phyloP scores from a whole-genome alignment of 768 basidiomycete genomes.

The Lactarius trivialis region DNA sequence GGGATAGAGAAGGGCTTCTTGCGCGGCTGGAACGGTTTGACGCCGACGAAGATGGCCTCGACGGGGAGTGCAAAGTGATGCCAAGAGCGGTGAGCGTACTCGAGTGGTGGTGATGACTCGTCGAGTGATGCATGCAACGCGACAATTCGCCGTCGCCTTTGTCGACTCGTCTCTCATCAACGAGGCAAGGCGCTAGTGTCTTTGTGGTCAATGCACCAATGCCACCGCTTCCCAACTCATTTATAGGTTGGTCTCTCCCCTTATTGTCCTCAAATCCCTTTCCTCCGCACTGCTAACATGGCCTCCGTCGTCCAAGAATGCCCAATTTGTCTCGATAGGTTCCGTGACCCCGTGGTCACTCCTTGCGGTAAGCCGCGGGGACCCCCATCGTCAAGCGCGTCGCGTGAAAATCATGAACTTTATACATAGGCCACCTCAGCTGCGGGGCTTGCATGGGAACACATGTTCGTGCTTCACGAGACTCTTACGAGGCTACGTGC shows the following conservation, averaged over 20 bases:
- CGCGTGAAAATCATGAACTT: background rate
- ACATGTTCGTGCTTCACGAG: background rate
- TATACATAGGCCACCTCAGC: constrained; percentile 13
- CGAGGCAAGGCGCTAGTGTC: background rate
- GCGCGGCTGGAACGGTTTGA: constrained; percentile 18
- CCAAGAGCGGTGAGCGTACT: background rate
- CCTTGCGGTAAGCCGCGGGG: constrained; percentile 16
- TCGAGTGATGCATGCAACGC: background rate
- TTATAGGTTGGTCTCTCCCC: background rate
- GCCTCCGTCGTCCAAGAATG: constrained; percentile 3
- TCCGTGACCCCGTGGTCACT: constrained; percentile 9
- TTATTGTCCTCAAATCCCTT: background rate
- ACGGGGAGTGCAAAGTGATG: constrained; percentile 1
- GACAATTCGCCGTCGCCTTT: background rate
- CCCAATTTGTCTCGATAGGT: constrained; percentile 17
- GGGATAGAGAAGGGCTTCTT: constrained; percentile 16
- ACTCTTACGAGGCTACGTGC: constrained; percentile 9
- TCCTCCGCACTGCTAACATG: background rate
- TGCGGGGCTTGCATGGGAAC: constrained; percentile 8
- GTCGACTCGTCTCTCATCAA: background rate
- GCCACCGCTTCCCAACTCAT: background rate
- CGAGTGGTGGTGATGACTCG: background rate
- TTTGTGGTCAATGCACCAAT: constrained; percentile 8
- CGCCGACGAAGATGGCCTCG: constrained; percentile 16
- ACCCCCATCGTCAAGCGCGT: background rate